Conservation (phyloP, 2,329 filamentous ascomycete genomes). For the Ascochyta lentis region DNA sequence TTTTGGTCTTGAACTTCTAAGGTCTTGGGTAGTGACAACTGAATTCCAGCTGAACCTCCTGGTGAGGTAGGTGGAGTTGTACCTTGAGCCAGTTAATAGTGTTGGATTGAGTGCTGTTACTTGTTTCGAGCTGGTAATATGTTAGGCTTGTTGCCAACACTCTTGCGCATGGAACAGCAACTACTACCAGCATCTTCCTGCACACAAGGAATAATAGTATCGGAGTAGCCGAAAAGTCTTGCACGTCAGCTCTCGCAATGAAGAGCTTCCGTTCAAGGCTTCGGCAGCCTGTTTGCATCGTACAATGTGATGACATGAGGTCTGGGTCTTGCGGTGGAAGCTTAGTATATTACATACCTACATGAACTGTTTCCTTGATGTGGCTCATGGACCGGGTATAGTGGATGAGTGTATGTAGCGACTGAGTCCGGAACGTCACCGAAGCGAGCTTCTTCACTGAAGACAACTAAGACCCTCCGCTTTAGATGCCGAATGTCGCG, state of each 20-base stretch:
- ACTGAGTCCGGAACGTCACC: not conserved
- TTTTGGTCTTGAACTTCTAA: too few species aligned
- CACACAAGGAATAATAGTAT: too few species aligned
- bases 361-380: not conserved
- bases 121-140: too few species aligned
- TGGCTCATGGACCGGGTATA: not conserved
- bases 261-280: slow-evolving; percentile 15
- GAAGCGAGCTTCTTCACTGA: not conserved
- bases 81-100: too few species aligned
- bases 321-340: not conserved
- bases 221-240: slow-evolving; percentile 1
- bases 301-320: not conserved
- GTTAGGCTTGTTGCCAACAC: too few species aligned
- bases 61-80: too few species aligned
- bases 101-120: too few species aligned
- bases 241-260: slow-evolving; percentile 16
- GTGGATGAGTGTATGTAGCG: not conserved
- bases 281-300: not conserved
- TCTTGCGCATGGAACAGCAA: too few species aligned
- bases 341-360: not conserved
- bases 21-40: too few species aligned
- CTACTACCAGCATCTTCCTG: too few species aligned
- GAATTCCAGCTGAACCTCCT: too few species aligned
- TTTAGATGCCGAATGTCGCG: not conserved
- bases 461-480: not conserved